Base-by-base conservation (phyloP, 352 stramenopile genomes). In the Pythium oligandrum region DNA sequence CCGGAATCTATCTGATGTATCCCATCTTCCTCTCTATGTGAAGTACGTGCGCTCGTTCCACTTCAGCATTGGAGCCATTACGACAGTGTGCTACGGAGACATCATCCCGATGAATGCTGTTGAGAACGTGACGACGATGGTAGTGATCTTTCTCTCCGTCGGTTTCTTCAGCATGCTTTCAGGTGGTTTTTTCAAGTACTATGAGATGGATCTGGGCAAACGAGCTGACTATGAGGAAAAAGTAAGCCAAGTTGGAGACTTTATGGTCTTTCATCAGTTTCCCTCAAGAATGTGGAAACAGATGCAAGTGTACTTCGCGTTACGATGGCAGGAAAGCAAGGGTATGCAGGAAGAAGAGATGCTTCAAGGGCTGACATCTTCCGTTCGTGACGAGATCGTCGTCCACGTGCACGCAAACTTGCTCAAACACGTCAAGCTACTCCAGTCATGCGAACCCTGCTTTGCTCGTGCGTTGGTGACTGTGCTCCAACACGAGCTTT, bases 41-140 rank as follows among this genome's bases (percentile, higher is more conserved):
- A 61, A 66, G 6, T 89, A 87, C 42, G 39, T 75, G 26, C 78
- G 78, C 7, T 77, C 70, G 39, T 77, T 72, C 10, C 72, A 89
- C 55, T 89, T 85, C 44, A 86, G 78, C 44, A 88, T 89, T 34
- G 76, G 76, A 4, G 78, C 78, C n/a, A 85, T 88, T 55, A 89
- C 76, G 31, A 89, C 78, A 0, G 78, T 89, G 1, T 89, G 63
- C 39, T 89, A 89, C 53, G 76, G 76, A 8, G 68, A 77, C 48
- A 77, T 77, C 34, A 33, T 62, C 17, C 68, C 68, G 8, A 60
- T 65, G 55, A 77, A 73, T 34, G 65, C 64, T 0, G 40, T 69
- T 0, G 68, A 82, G 44, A 82, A 49, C 5, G 1, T 59, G 5
- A 52, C 55, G 34, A 66, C 60, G 1, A 61, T 70, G 1, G 9